Evolutionary conservation across 73 alveolate genomes (phyloP).

Genomic region (Blepharisma japonicum): DNA sequence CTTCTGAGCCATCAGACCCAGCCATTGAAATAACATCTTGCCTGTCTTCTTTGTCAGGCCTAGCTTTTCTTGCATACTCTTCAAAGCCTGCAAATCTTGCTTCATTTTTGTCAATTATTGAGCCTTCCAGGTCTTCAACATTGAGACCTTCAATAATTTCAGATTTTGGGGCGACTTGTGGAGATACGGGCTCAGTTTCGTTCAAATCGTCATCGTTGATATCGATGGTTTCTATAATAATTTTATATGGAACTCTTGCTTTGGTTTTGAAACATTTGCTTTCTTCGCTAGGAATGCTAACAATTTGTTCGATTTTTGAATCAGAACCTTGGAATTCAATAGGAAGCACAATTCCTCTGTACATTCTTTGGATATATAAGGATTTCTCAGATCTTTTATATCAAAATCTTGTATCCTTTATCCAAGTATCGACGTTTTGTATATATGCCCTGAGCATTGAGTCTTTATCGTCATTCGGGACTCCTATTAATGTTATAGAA

Average conservation of each 20-base stretch:
- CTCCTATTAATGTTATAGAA: slow-evolving; percentile 49
- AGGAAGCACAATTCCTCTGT: slow-evolving; percentile 67
- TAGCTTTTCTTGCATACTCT: slow-evolving; percentile 38
- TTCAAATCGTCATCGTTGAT: slow-evolving; percentile 32
- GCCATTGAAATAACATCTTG: slow-evolving; percentile 39
- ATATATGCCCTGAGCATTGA: slow-evolving; percentile 24
- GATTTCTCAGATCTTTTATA: slow-evolving; percentile 8
- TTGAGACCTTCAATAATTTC: slow-evolving; percentile 24
- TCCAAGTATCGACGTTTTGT: slow-evolving; percentile 52
- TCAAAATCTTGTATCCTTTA: slow-evolving; percentile 38
- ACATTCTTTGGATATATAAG: slow-evolving; percentile 34
- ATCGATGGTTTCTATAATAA: slow-evolving; percentile 46
- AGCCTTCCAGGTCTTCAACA: slow-evolving; percentile 9
- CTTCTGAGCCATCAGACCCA: slow-evolving; percentile 52
- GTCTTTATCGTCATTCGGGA: slow-evolving; percentile 52
- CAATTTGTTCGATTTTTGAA: slow-evolving; percentile 39
- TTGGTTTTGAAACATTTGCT: slow-evolving; percentile 77
- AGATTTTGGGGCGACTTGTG: slow-evolving; percentile 22
- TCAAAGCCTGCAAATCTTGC: slow-evolving; percentile 55
- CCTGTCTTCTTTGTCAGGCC: slow-evolving; percentile 18
- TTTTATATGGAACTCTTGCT: slow-evolving; percentile 86
- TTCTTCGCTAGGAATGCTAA: slow-evolving; percentile 65
- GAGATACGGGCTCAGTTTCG: slow-evolving; percentile 4
- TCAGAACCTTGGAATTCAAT: slow-evolving; percentile 46
- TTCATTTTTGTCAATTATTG: slow-evolving; percentile 16